Evolutionary conservation across 441 rosid genomes (phyloP).

Genomic region (Croton laevigatus): DNA sequence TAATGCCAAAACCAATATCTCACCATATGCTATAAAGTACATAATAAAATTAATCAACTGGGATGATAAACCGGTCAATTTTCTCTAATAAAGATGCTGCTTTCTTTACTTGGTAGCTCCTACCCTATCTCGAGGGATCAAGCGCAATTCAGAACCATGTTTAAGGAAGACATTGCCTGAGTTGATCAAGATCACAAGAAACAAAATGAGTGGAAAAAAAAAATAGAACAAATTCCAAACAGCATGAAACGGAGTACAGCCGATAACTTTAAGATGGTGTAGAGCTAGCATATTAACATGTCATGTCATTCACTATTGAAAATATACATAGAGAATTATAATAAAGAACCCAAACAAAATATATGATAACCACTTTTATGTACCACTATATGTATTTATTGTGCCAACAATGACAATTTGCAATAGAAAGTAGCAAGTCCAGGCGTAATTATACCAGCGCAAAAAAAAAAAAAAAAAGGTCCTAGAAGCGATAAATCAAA

Average conservation of each 20-base stretch:
- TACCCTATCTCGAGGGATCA: conserved; percentile 94
- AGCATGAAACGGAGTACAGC: background rate
- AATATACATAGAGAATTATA: too few relatives aligned
- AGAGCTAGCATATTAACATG: too few relatives aligned
- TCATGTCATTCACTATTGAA: too few relatives aligned
- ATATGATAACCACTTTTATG: background rate
- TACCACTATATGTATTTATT: background rate
- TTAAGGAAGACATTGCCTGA: conserved; percentile 93
- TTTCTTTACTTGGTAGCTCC: conserved; percentile 44
- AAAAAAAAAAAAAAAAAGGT: background rate
- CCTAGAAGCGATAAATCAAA: background rate
- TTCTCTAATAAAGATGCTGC: conserved; percentile 15
- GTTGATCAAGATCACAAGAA: conserved; percentile 3
- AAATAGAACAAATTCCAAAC: background rate
- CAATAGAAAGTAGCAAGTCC: background rate
- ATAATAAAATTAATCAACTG: background rate
- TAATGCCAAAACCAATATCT: background rate
- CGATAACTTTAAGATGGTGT: background rate
- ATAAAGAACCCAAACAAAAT: background rate
- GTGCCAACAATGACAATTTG: too few relatives aligned
- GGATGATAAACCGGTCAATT: background rate
- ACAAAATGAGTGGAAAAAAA: background rate
- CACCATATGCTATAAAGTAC: conserved; percentile 11
- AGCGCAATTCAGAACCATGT: conserved; percentile 92
- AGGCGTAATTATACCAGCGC: background rate